Conservation (phyloP, 371 early-diverging fungal genomes). For the Catenaria anguillulae region DNA sequence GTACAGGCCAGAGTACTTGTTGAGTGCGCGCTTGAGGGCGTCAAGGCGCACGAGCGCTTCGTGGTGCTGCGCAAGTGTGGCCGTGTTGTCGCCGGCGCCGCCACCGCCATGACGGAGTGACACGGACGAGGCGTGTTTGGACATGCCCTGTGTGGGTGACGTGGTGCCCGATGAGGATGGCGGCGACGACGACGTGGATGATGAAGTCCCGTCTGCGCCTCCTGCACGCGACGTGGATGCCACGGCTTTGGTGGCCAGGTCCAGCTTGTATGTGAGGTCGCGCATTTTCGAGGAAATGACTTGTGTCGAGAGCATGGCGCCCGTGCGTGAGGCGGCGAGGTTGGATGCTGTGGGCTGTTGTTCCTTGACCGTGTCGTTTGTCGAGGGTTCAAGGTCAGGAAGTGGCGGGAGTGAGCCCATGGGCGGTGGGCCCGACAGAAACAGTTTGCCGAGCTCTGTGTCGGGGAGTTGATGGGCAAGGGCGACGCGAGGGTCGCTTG, state of each 20-base stretch:
- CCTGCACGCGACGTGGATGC: not conserved
- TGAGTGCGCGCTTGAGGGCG: slow-evolving; percentile 58
- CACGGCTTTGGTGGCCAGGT: slow-evolving; percentile 33
- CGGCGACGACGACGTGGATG: slow-evolving; percentile 8
- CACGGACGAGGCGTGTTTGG: no score
- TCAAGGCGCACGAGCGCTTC: slow-evolving; percentile 63
- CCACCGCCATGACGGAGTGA: no score
- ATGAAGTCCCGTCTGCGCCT: no score
- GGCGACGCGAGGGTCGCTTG: not conserved
- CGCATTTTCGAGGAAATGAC: slow-evolving; percentile 73
- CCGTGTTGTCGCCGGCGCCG: slow-evolving; percentile 16
- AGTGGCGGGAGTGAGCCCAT: not conserved
- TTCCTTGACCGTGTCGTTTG: not conserved
- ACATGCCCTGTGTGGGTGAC: slow-evolving; percentile 16
- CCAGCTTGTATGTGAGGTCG: slow-evolving; percentile 69
- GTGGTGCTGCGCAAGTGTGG: slow-evolving; percentile 24
- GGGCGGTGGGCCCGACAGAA: not conserved
- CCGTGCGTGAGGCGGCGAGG: slow-evolving; percentile 52
- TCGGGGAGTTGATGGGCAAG: not conserved
- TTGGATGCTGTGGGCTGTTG: slow-evolving; percentile 8
- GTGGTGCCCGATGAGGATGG: slow-evolving; percentile 18
- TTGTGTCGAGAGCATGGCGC: slow-evolving; percentile 58
- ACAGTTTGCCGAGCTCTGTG: not conserved
- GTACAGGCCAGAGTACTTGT: slow-evolving; percentile 68
- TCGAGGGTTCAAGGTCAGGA: not conserved